A percentile compares a stretch with the other conserved stretches of the same genome.
Conservation (phyloP, 2,329 filamentous ascomycete genomes). For the Hymenoscyphus repandus region DNA sequence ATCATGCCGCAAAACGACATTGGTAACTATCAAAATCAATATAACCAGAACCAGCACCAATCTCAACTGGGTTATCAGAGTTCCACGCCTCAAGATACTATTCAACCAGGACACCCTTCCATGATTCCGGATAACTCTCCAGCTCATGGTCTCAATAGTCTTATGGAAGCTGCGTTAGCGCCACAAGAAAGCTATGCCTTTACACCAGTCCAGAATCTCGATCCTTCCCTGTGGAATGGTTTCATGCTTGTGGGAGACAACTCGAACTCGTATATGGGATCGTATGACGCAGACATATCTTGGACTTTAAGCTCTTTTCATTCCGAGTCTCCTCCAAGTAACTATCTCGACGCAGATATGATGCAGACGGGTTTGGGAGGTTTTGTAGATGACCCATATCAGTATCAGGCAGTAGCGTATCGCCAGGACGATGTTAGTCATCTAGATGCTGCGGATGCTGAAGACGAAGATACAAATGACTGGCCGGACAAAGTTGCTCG, state of each 20-base stretch:
- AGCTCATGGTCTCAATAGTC: conserved; percentile 23
- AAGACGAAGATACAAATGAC: conserved; percentile 25
- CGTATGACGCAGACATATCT: conserved; percentile 29
- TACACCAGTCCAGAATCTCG: conserved; percentile 18
- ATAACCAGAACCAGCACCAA: not conserved
- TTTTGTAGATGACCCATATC: conserved; percentile 17
- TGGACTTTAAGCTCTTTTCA: conserved; percentile 25
- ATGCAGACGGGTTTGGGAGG: conserved; percentile 12
- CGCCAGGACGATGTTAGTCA: conserved; percentile 11
- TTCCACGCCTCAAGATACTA: not conserved
- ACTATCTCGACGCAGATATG: conserved; percentile 17
- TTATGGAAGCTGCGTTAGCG: conserved; percentile 28
- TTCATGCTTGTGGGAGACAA: conserved; percentile 25
- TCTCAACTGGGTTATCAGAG: conserved; percentile 2
- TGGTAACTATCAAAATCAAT: not conserved
- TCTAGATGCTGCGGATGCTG: conserved; percentile 20
- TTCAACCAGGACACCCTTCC: conserved; percentile 1
- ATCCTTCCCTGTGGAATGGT: conserved; percentile 23
- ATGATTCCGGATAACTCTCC: conserved; percentile 6
- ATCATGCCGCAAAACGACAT: not conserved
- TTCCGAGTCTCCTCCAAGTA: conserved; percentile 18
- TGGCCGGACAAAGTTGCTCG: conserved; percentile 26
- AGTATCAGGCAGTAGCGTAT: conserved; percentile 16
- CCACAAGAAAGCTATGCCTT: conserved; percentile 16
- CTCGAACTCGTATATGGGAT: conserved; percentile 23